These are phyloP conservation scores for Epichloe baconii DNA, from an alignment of 2,329 filamentous ascomycete species.

Conservation along the genomic window DNA sequence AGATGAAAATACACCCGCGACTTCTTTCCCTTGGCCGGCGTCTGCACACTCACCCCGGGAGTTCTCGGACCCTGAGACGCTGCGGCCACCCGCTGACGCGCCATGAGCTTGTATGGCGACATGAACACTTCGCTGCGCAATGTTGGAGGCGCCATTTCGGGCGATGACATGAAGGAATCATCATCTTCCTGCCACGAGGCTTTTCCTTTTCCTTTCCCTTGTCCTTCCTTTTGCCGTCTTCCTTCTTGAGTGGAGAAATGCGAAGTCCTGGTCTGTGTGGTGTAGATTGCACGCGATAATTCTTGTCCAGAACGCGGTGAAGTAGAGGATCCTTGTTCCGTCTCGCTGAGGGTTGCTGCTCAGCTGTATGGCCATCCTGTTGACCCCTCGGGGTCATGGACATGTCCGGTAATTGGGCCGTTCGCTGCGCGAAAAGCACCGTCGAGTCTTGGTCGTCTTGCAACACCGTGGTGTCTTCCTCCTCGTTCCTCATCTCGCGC, in stretches of 20 bases:
- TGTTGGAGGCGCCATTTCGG: constrained; percentile 69
- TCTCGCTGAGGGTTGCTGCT: constrained; percentile 19
- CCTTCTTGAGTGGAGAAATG: constrained; percentile 31
- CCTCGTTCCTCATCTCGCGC: constrained; percentile 45
- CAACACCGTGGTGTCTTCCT: constrained; percentile 22
- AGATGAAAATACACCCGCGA: constrained; percentile 32
- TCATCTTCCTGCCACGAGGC: constrained; percentile 33
- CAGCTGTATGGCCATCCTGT: constrained; percentile 15
- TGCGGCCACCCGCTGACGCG: constrained; percentile 28
- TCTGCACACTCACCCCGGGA: constrained; percentile 77
- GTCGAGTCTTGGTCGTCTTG: constrained; percentile 32
- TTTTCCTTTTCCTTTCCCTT: constrained; percentile 17
- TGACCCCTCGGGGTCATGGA: constrained; percentile 45
- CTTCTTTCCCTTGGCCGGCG: constrained; percentile 43
- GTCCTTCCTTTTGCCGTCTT: constrained; percentile 6
- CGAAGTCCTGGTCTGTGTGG: constrained; percentile 49
- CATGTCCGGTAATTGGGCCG: constrained; percentile 45
- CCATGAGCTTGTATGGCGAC: constrained; percentile 47
- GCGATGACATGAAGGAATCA: constrained; percentile 55
- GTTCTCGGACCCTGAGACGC: constrained; percentile 45
- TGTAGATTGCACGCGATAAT: constrained; percentile 85
- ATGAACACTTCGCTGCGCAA: constrained; percentile 77
- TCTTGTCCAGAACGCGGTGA: constrained; percentile 89
- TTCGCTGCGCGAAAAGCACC: constrained; percentile 37
- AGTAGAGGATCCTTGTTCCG: constrained; percentile 60